These are phyloP conservation scores for Macrophomina phaseolina DNA, from an alignment of 2,329 filamentous ascomycete species.

Conservation along the genomic window DNA sequence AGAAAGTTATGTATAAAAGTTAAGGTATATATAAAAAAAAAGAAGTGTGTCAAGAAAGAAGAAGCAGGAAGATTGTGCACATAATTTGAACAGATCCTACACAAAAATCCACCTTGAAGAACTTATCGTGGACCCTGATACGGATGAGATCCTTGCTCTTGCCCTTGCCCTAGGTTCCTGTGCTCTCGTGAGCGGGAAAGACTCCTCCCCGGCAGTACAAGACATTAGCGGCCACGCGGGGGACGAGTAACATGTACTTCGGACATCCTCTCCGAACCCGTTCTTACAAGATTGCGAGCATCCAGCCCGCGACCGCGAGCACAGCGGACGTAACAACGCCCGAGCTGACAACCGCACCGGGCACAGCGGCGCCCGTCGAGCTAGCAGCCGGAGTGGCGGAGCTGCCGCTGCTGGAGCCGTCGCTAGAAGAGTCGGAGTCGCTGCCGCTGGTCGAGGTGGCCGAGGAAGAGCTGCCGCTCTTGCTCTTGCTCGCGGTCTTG, in stretches of 20 bases:
- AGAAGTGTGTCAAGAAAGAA: not conserved
- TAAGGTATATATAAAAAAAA: not conserved
- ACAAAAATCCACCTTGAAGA: too few species aligned
- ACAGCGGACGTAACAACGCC: constrained; percentile 7
- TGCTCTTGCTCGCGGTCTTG: constrained; percentile 3
- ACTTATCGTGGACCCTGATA: too few species aligned
- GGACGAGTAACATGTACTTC: too few species aligned
- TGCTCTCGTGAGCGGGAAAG: too few species aligned
- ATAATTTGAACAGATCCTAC: not conserved
- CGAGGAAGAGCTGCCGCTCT: constrained; percentile 6
- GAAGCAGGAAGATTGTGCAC: not conserved
- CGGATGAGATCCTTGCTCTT: too few species aligned
- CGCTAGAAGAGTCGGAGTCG: not conserved
- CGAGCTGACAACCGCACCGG: not conserved
- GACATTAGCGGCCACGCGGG: not conserved
- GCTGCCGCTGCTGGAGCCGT: not conserved
- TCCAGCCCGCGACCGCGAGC: constrained; percentile 20
- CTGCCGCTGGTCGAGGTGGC: constrained; percentile 5
- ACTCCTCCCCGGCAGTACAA: not conserved
- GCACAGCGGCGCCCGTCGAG: constrained; percentile 8
- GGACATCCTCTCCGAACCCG: not conserved
- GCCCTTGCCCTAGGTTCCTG: too few species aligned
- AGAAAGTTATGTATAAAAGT: not conserved
- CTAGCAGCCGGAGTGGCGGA: not conserved
- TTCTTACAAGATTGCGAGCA: constrained; percentile 25